Evolutionary conservation across 2,329 filamentous ascomycete species (phyloP), one percentile per base, ranked within the genome.

Genomic region (Escovopsis sp.): DNA sequence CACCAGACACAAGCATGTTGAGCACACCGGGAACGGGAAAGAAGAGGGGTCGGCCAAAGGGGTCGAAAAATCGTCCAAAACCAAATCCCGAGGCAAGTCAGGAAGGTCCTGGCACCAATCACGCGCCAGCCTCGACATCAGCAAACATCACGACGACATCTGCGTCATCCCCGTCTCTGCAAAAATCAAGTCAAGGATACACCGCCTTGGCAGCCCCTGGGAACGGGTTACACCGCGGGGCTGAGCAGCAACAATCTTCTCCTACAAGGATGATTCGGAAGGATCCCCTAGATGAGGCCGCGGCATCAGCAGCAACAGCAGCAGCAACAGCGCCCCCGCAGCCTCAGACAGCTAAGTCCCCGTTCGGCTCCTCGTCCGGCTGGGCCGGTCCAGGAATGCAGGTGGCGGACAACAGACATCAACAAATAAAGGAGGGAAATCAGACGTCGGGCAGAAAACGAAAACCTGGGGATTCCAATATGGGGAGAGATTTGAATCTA

Each of bases 61-160:
- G 63, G 1, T 63, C 63, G 12, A 65, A 59, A 40, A 63, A 60
- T 35, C 59, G 61, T 21, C 48, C 52, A 13, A 63, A 55, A 37
- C 42, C 51, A 7, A 42, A 35, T 4, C 23, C 35, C 12, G 43
- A 38, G 14, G 32, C 35, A 25, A 31, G 35, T 2, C 36, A 41
- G 23, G 38, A 21, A 8, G 23, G 25, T 16, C 25, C 31, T 12
- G 36, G 36, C 7, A 25, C 31, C 4, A 21, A 27, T 3, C 25
- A 35, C 26, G 25, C 37, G 11, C 26, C 16, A 30, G 18, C 35
- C 11, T 18, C 36, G n/a, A 27, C 28, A 17, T 33, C 15, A 31
- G 36, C 14, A 21, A 32, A 28, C 13, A 30, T 27, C 16, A 28
- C 30, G 13, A 40, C 41, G 15, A 33, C 27, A 21, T 21, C 33